Base-by-base conservation (phyloP, 768 basidiomycete genomes). In the Suillus bovinus region DNA sequence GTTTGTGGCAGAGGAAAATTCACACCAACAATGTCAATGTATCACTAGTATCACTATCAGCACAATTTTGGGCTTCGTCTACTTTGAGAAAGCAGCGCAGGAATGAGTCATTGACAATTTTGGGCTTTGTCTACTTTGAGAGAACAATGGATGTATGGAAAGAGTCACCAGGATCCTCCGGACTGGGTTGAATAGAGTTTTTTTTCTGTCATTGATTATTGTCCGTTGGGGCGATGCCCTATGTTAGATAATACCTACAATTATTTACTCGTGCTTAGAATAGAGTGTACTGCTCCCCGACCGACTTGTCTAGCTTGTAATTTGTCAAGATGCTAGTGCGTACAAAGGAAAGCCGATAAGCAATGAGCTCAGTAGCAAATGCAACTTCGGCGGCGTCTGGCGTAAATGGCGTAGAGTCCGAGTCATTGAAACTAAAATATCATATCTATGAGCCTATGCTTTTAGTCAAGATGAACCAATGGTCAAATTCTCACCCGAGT, bases 321-420 rank as follows among this genome's bases (percentile, higher is more conserved):
- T 79, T 80, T 70, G 86, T 87, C 0, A 84, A 85, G 68, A 86
- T 71, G 2, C 79, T 78, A 0, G 81, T 71, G 47, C 85, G 83
- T n/a, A 87, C 84, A 63, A 88, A 87, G 4, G 84, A 88, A 6
- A 87, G 72, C 84, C 85, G 86, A 70, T 87, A 86, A 8, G 82
- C 84, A 47, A 85, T 85, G 34, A 86, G 74, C 69, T 88, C 88
- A 38, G 78, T 70, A 0, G 84, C 81, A 64, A 88, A 87, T 10
- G 81, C 79, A 1, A 64, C 67, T 65, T 87, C 80, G 11, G 76
- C 0, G 79, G 75, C 13, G 79, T 80, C 73, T 82, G 77, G 70
- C 2, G 78, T 76, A 69, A 86, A 84, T 1, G 75, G 78, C 16
- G 80, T 80, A 0, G 82, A 80, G 22, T 86, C 85, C 0, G 82